Base-by-base conservation (phyloP, 192 early-diverging fungal species). In the Phycomyces blakesleeanus region DNA sequence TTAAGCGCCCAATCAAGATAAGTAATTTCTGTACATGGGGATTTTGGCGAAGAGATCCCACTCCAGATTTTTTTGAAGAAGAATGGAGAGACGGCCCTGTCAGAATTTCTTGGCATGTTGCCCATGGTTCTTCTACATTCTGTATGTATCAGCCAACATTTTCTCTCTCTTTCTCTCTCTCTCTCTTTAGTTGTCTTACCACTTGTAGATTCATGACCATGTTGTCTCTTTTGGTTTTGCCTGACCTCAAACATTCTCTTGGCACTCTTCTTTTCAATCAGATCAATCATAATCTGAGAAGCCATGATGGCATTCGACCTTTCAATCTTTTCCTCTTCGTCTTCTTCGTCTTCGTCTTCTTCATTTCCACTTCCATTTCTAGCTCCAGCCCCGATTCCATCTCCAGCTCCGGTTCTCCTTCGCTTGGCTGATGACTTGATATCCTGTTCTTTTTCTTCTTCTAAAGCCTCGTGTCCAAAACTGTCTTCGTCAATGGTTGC, bases 181-280 rank as follows among this genome's bases (percentile, higher is more conserved):
- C 24, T 2, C 22, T 44, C n/a, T 34, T 61, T 7, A 51, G 4
- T 64, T 6, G 15, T 40, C 29, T 54, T 54, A 29, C 40, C 16
- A 16, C 56, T 55, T 44, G 18, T n/a, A n/a, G n/a, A 12, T 15
- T 52, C 42, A 10, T 34, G 38, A 9, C 25, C 49, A 11, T 61
- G 37, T 51, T 55, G 26, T 51, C 42, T 14, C 39, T 34, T 53
- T 26, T 69, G 67, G 39, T 56, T 39, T 24, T 69, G 42, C 22
- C 53, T 51, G 18, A 65, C 55, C 29, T 69, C 67, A 69, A 69
- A 57, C 20, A 69, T 40, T 2, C 60, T n/a, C 15, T 63, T 69
- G 5, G 55, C 55, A 15, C 58, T 52, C 52, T 63, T 69, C 29
- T 69, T 69, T 27, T 69, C 67, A 11, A 69, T 58, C 18, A 69